These are phyloP conservation scores for Suillus fuscotomentosus DNA, from an alignment of 768 basidiomycete genomes.

Conservation along the genomic window DNA sequence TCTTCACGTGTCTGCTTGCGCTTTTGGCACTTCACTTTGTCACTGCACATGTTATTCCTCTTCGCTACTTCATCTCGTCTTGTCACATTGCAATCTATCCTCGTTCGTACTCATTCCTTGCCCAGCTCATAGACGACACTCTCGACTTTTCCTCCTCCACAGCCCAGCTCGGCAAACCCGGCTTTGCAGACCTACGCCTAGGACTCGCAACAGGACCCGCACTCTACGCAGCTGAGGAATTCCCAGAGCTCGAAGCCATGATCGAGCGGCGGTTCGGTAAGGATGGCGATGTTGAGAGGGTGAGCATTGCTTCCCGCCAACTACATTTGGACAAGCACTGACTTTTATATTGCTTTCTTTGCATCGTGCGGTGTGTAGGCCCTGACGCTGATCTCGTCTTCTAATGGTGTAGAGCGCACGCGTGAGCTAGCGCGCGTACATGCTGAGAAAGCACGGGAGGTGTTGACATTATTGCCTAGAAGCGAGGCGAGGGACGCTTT, in stretches of 20 bases:
- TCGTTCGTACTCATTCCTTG: background rate
- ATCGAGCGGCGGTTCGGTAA: slow-evolving; percentile 76
- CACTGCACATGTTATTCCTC: background rate
- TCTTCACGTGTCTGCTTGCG: background rate
- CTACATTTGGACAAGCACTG: background rate
- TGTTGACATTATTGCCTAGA: slow-evolving; percentile 69
- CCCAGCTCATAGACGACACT: slow-evolving; percentile 91
- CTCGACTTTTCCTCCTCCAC: slow-evolving; percentile 86
- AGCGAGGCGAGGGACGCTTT: slow-evolving; percentile 80
- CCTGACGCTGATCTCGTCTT: slow-evolving; percentile 56
- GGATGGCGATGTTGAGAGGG: slow-evolving; percentile 79
- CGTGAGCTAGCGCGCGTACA: slow-evolving; percentile 72
- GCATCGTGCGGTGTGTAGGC: slow-evolving; percentile 43
- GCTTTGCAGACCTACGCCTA: slow-evolving; percentile 71
- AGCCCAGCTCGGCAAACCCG: slow-evolving; percentile 82
- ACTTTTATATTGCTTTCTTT: background rate
- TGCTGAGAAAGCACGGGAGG: slow-evolving; percentile 73
- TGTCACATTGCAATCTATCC: background rate
- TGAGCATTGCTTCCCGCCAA: slow-evolving; percentile 33
- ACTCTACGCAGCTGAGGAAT: slow-evolving; percentile 84
- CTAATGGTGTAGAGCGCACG: slow-evolving; percentile 79
- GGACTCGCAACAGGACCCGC: slow-evolving; percentile 86
- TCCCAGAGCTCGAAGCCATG: slow-evolving; percentile 71
- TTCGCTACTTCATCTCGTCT: background rate
- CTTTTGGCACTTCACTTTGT: background rate